Percentiles rank a stretch among this genome's conserved stretches.
phyloP scores from a whole-genome alignment of 331 rosid genomes.

The Malus hybrid region DNA sequence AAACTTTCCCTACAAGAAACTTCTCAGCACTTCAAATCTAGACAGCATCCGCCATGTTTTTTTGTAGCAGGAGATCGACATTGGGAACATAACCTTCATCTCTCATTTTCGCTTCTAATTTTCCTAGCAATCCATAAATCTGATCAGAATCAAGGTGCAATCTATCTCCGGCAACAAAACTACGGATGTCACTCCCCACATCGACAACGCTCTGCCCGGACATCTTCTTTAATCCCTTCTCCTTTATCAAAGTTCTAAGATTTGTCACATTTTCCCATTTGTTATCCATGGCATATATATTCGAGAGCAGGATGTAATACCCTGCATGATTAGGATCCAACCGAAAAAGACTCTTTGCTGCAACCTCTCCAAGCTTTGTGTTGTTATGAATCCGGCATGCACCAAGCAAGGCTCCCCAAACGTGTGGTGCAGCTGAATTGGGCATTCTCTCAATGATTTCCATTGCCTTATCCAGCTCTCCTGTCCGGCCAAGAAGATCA shows the following conservation, averaged over 20 bases:
- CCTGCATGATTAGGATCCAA: conserved; percentile 58
- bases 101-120: conserved; percentile 40
- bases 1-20: too few relatives aligned
- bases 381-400: conserved; percentile 66
- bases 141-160: conserved; percentile 32
- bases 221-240: conserved; percentile 49
- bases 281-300: conserved; percentile 52
- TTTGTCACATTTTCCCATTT: conserved; percentile 56
- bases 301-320: conserved; percentile 51
- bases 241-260: conserved; percentile 36
- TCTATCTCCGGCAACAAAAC: conserved; percentile 53
- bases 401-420: conserved; percentile 80
- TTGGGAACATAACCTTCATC: conserved; percentile 31
- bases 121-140: conserved; percentile 41
- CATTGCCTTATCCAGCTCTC: conserved; percentile 65
- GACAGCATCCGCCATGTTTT: conserved; percentile 5
- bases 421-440: conserved; percentile 41
- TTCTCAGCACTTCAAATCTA: neutral
- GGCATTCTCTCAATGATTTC: conserved; percentile 50
- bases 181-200: conserved; percentile 29
- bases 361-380: conserved; percentile 56
- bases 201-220: conserved; percentile 49
- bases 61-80: neutral
- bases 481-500: conserved; percentile 82
- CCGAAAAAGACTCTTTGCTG: conserved; percentile 50